A percentile compares a stretch with the other conserved stretches of the same genome.
These are phyloP conservation scores for Nevesoporus exiguus DNA, from an alignment of 768 basidiomycete genomes.

Conservation along the genomic window DNA sequence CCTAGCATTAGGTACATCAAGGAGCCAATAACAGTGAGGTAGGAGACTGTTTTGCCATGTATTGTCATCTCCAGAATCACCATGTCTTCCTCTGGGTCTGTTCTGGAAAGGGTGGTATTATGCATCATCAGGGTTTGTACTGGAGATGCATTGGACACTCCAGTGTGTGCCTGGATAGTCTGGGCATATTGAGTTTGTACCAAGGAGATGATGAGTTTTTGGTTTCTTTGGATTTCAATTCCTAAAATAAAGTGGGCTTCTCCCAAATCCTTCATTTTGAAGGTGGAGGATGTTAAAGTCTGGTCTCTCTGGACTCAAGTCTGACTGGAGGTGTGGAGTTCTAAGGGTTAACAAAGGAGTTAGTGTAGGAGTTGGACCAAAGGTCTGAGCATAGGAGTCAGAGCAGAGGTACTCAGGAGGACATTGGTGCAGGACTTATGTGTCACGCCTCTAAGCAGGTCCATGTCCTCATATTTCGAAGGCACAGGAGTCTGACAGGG, in stretches of 20 bases:
- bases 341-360: too few species aligned
- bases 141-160: not conserved
- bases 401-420: too few species aligned
- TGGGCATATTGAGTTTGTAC: conserved; percentile 22
- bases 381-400: too few species aligned
- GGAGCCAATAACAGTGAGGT: not conserved
- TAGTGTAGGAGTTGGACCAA: too few species aligned
- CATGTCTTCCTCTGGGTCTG: not conserved
- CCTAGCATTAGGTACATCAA: conserved; percentile 2
- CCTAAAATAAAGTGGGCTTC: conserved; percentile 28
- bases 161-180: conserved; percentile 9
- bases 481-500: too few species aligned
- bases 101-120: not conserved
- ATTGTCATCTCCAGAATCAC: too few species aligned
- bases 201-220: conserved; percentile 24
- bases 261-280: conserved; percentile 5
- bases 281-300: too few species aligned
- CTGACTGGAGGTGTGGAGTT: too few species aligned
- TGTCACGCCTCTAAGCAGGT: too few species aligned
- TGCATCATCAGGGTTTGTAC: conserved; percentile 10
- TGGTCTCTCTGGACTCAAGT: too few species aligned
- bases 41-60: not conserved
- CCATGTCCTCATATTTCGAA: too few species aligned
- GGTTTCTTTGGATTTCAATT: conserved; percentile 29
- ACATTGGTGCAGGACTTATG: too few species aligned